phyloP scores from a whole-genome alignment of 2,329 filamentous ascomycete genomes.

The Claviceps africana region DNA sequence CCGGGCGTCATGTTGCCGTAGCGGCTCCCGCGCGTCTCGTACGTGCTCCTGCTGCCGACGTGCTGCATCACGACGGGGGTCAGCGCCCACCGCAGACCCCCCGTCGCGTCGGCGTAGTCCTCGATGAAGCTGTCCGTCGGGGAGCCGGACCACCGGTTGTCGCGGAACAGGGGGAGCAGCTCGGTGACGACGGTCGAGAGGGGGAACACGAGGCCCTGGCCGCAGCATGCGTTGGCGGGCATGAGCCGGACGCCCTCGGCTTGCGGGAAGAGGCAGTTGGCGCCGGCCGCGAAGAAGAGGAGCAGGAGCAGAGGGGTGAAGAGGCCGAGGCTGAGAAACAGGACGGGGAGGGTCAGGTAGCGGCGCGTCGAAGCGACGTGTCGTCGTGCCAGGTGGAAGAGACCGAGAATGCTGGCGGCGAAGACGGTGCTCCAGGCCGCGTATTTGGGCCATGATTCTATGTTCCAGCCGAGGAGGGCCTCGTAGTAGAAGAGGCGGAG shows the following conservation, averaged over 20 bases:
- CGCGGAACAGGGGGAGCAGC: slow-evolving; percentile 2
- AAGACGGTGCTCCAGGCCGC: not conserved
- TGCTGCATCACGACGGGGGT: slow-evolving; percentile 7
- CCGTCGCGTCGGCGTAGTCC: slow-evolving; percentile 1
- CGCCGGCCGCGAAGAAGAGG: slow-evolving; percentile 6
- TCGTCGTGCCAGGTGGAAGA: not conserved
- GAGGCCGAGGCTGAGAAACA: not conserved
- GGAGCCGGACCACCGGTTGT: not conserved
- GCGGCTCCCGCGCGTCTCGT: not conserved
- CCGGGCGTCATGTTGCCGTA: slow-evolving; percentile 5
- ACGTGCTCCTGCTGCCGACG: slow-evolving; percentile 6
- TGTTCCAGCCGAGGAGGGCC: slow-evolving; percentile 5
- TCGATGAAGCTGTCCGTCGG: slow-evolving; percentile 7
- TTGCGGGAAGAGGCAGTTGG: slow-evolving; percentile 4
- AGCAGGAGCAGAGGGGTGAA: slow-evolving; percentile 3
- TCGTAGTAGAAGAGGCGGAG: slow-evolving; percentile 7
- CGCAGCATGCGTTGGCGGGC: slow-evolving; percentile 5
- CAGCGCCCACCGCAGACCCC: slow-evolving; percentile 3
- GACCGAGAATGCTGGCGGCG: not conserved
- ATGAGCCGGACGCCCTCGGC: slow-evolving; percentile 3
- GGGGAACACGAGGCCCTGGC: slow-evolving; percentile 5
- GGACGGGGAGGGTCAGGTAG: not conserved
- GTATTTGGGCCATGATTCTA: slow-evolving; percentile 5
- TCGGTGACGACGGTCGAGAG: not conserved
- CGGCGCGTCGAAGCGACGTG: not conserved